Evolutionary conservation across 352 stramenopile species (phyloP), one percentile per base, ranked within the genome.

Genomic region (Phytophthora megakarya): DNA sequence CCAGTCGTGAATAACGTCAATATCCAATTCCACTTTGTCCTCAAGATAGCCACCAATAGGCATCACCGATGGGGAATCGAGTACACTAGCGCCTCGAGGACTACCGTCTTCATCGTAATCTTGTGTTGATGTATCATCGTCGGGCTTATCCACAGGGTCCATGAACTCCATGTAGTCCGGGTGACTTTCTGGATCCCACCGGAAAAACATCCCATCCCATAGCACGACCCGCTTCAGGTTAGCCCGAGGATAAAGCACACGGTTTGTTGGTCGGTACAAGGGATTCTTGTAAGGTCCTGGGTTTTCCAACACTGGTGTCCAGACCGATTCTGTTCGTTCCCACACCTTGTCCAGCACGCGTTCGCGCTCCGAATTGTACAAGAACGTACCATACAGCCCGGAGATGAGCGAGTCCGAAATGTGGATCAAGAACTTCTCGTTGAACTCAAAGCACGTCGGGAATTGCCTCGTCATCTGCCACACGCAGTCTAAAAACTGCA

Each of bases 381-480:
- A 62, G 51, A 95, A 95, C 10, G 87, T 93, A 8, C 87, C 87
- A 50, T 89, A 94, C 9, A 92, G 46, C 16, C 84, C 84, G 1
- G 87, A 93, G 35, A 90, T 88, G 22, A 92, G 65, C n/a, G 83
- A 78, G 49, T 95, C 88, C 18, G 82, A 76, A 30, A 95, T 82
- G 45, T 92, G 81, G 16, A 94, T 58, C 37, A 96, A 53, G 55
- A 96, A 92, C 59, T 88, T 86, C 65, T 94, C 85, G 67, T 96
- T 95, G 55, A 96, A 96, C 70, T 96, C 86, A 60, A 96, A 96
- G 28, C 78, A 86, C 22, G 83, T 92, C n/a, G 88, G 86, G 63
- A 95, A 96, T 53, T 96, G 88, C 5, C 80, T 83, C 37, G 84
- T 91, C 86, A 96, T 92, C 52, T 96, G 88, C 82, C 83, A 95